These are phyloP conservation scores for Cavenderia fasciculata DNA, from an alignment of 78 protist species.

Conservation along the genomic window DNA sequence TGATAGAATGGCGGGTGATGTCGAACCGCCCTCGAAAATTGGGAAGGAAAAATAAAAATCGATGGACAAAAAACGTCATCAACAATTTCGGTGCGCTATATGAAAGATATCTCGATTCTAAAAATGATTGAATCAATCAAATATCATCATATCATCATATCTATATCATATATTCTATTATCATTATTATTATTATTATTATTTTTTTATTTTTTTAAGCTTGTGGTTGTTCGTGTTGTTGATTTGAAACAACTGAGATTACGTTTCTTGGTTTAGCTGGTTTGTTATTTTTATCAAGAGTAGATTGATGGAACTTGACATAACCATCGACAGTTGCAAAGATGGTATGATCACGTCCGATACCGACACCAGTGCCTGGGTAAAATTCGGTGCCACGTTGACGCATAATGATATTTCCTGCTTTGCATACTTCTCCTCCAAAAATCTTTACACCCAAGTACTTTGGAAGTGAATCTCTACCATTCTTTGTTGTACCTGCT, in stretches of 20 bases:
- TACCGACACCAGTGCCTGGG: slow-evolving; percentile 84
- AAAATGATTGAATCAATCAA: too few relatives aligned
- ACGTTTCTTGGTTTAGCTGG: slow-evolving; percentile 17
- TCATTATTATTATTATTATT: too few relatives aligned
- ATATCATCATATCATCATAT: too few relatives aligned
- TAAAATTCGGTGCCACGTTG: slow-evolving; percentile 84
- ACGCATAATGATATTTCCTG: slow-evolving; percentile 84
- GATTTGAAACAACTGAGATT: slow-evolving; percentile 43
- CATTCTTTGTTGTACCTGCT: slow-evolving; percentile 76
- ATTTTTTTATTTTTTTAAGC: too few relatives aligned
- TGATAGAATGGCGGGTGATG: too few relatives aligned
- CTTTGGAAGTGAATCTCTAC: slow-evolving; percentile 72
- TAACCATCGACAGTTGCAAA: slow-evolving; percentile 73
- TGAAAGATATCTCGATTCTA: too few relatives aligned
- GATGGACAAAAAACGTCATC: too few relatives aligned
- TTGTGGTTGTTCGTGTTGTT: too few relatives aligned
- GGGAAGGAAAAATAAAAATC: too few relatives aligned
- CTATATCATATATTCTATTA: too few relatives aligned
- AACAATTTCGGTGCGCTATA: too few relatives aligned
- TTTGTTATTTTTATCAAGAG: neutral
- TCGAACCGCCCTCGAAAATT: too few relatives aligned
- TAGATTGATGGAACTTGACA: slow-evolving; percentile 48
- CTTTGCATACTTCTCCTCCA: slow-evolving; percentile 37
- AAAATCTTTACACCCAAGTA: slow-evolving; percentile 47
- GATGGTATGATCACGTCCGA: slow-evolving; percentile 89